Evolutionary conservation across 2,329 filamentous ascomycete genomes (phyloP), one percentile per base, ranked within the genome.

Genomic region (Curvularia sp.): DNA sequence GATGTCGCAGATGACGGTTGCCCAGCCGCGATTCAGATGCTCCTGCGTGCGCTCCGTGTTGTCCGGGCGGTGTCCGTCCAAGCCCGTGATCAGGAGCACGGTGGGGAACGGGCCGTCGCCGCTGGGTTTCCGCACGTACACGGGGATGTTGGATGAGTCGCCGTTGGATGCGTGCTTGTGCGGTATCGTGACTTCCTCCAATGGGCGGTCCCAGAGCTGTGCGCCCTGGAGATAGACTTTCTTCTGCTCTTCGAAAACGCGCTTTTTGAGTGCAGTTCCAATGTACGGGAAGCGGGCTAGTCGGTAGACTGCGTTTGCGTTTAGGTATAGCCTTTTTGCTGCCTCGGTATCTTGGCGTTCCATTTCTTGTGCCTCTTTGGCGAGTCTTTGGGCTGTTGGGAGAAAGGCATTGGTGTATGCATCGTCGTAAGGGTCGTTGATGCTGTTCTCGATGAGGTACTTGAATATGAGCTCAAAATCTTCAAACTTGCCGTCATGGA

Each of bases 241-340:
- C 73, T 91, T 91, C 69, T 91, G 88, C 63, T 83, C 80, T 66
- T 85, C 80, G 82, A 88, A 92, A 2, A 87, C 88, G 15, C 79
- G 69, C 67, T 84, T 83, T 75, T 92, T 81, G 50, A 79, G 74
- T 2, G 72, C 70, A 0, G 80, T 81, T 5, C 80, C 74, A 28
- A 81, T 80, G 30, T 80, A 80, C 1, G 90, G 89, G 70, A 92
- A 92, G 13, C 90, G 84, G 0, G 89, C 84, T 60, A 92, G 89
- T 48, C 90, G 83, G 72, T 88, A 88, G 7, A 92, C 81, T n/a
- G 87, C 86, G 21, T 89, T 89, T 5, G 88, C 88, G 21, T 89
- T 86, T n/a, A 90, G 81, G 71, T 88, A 91, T 2, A 89, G 75
- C 12, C 82, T 81, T 2, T 83, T 84, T 0, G 89, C 87, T 25